These are phyloP conservation scores for Phyllosticta ampelicida DNA, from an alignment of 2,329 filamentous ascomycete genomes.

Conservation along the genomic window DNA sequence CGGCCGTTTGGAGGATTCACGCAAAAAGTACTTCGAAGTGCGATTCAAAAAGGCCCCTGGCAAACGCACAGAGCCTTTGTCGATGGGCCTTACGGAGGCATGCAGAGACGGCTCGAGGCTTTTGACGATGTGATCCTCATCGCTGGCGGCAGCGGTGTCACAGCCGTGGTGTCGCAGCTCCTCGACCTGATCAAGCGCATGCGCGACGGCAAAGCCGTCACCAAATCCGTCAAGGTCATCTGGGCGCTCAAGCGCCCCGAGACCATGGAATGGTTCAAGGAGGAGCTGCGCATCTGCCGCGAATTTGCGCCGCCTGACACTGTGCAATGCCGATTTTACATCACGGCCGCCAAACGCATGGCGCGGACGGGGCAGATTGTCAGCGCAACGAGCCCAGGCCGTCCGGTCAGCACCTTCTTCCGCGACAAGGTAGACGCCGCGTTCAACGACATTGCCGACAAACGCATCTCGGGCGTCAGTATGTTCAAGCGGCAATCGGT, in stretches of 20 bases:
- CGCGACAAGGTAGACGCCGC: conserved; percentile 83
- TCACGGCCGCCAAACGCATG: conserved; percentile 62
- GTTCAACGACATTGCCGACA: conserved; percentile 75
- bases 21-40: conserved; percentile 68
- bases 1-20: conserved; percentile 88
- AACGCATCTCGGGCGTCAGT: conserved; percentile 37
- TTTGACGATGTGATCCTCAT: conserved; percentile 92
- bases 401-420: conserved; percentile 61
- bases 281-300: conserved; percentile 84
- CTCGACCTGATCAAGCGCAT: conserved; percentile 93
- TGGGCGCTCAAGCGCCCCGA: conserved; percentile 88
- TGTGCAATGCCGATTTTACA: conserved; percentile 89
- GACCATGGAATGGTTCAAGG: conserved; percentile 95
- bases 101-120: conserved; percentile 77
- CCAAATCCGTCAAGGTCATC: conserved; percentile 80
- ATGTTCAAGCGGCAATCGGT: conserved; percentile 59
- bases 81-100: conserved; percentile 90
- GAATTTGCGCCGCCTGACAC: conserved; percentile 80
- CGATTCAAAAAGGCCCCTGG: conserved; percentile 75
- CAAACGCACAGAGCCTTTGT: conserved; percentile 88
- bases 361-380: conserved; percentile 36
- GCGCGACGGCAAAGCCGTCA: conserved; percentile 88
- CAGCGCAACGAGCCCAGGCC: conserved; percentile 41
- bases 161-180: conserved; percentile 81
- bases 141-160: conserved; percentile 89